Evolutionary conservation across 2,329 filamentous ascomycete species (phyloP).

Genomic region (Monosporascus sp.): DNA sequence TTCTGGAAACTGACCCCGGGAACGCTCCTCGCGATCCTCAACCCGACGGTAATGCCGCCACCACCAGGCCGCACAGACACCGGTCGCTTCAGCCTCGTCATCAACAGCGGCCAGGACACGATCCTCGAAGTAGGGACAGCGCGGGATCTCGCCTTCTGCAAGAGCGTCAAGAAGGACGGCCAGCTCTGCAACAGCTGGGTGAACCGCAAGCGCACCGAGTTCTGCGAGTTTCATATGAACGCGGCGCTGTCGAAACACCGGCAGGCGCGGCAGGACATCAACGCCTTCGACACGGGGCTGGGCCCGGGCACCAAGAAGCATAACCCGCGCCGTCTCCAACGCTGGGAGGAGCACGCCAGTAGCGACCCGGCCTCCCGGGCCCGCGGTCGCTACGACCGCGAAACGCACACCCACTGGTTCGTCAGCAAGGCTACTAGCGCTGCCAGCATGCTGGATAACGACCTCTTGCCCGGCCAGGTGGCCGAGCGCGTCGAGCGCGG

Average conservation of each 20-base stretch:
- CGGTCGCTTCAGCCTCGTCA: slow-evolving; percentile 77
- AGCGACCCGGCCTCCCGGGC: slow-evolving; percentile 26
- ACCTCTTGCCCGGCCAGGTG: slow-evolving; percentile 39
- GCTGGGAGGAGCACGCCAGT: slow-evolving; percentile 16
- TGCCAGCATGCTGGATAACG: slow-evolving; percentile 60
- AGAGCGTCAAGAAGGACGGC: slow-evolving; percentile 78
- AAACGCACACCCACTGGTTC: slow-evolving; percentile 53
- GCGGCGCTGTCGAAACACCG: slow-evolving; percentile 65
- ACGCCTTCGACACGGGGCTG: slow-evolving; percentile 38
- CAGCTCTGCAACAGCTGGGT: slow-evolving; percentile 77
- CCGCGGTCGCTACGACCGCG: slow-evolving; percentile 48
- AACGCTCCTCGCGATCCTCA: slow-evolving; percentile 88
- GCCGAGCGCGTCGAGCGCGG: slow-evolving; percentile 56
- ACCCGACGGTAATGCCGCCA: slow-evolving; percentile 86
- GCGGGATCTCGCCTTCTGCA: slow-evolving; percentile 84
- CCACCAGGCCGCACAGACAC: slow-evolving; percentile 69
- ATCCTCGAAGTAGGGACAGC: slow-evolving; percentile 83
- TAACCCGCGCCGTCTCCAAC: slow-evolving; percentile 24
- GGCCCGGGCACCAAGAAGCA: slow-evolving; percentile 29
- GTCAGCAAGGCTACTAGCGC: slow-evolving; percentile 48
- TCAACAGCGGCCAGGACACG: slow-evolving; percentile 81
- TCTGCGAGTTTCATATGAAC: slow-evolving; percentile 90
- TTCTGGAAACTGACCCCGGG: slow-evolving; percentile 93
- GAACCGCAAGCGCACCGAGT: slow-evolving; percentile 80
- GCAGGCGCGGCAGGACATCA: slow-evolving; percentile 25